Base-by-base conservation (phyloP, 345 rosid genomes). In the Syzygium grande region DNA sequence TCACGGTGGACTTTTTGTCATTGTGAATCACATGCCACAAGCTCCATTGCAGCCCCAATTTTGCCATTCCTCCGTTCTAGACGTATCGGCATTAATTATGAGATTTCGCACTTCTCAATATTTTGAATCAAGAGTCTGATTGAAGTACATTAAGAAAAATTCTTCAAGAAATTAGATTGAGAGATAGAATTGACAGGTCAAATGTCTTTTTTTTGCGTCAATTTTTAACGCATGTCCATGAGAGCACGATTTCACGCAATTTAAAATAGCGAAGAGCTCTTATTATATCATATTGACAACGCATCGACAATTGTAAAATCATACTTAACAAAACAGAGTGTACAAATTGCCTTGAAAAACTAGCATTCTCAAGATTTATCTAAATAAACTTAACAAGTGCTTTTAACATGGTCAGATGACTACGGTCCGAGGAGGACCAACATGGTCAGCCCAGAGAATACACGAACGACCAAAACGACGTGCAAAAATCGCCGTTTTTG, bases 1-100 rank as follows among this genome's bases (percentile, higher is more conserved):
- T 95, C 2, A 89, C 95, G 84, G 95, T 93, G 86, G 93, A 92
- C 43, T 29, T 63, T 29, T 1, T 1, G 1, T 59, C 65, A 1
- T 58, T 58, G 1, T 25, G 6, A 68, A 68, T 34, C 79, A 68
- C 2, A 1, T 30, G 43, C 19, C 7, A 17, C 9, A 1, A 8
- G 13, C 12, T 17, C 6, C 1, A 30, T 55, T 8, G 3, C 0
- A 1, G 0, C 2, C 17, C 15, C 54, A 52, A 52, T 5, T 52
- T 52, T 52, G 54, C 17, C 54, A 15, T 15, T 52, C 6, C 19
- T 15, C 6, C 2, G 0, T 16, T 52, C 2, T 6, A 52, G 54
- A 3, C 7, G 2, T 2, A 52, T 52, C 54, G 7, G 6, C 54
- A 5, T 52, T 52, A 52, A 52, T 52, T 52, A 52, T 1, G 54